phyloP scores from a whole-genome alignment of 768 basidiomycete genomes.

The Boletus rubescentipes region DNA sequence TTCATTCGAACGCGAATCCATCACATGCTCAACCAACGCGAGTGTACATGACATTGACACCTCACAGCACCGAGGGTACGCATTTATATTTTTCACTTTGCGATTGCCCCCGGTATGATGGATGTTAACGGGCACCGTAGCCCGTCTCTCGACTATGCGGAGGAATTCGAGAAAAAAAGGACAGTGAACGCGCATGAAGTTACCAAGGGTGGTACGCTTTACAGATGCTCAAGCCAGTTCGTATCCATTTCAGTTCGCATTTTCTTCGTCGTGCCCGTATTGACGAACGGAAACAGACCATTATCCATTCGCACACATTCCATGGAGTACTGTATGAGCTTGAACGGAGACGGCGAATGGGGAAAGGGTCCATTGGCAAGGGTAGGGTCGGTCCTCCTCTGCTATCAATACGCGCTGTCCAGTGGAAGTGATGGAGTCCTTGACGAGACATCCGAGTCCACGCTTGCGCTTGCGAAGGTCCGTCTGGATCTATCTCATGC shows the following conservation, averaged over 20 bases:
- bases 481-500: neutral
- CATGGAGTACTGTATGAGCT: neutral
- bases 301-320: neutral
- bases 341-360: neutral
- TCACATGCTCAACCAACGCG: neutral
- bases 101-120: neutral
- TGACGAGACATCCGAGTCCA: neutral
- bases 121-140: constrained; percentile 2
- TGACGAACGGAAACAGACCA: neutral
- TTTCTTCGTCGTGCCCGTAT: neutral
- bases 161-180: neutral
- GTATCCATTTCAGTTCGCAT: neutral
- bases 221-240: constrained; percentile 7
- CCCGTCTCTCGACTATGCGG: constrained; percentile 5
- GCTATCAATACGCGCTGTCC: neutral
- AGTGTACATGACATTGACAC: neutral
- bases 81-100: neutral
- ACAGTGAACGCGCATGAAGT: constrained; percentile 3
- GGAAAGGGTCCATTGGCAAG: neutral
- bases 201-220: neutral
- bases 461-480: constrained; percentile 5
- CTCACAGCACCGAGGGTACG: constrained; percentile 1
- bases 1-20: neutral
- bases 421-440: neutral
- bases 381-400: neutral